Base-by-base conservation (phyloP, 1,139 yeast species). In the Suhomyces taliae region DNA sequence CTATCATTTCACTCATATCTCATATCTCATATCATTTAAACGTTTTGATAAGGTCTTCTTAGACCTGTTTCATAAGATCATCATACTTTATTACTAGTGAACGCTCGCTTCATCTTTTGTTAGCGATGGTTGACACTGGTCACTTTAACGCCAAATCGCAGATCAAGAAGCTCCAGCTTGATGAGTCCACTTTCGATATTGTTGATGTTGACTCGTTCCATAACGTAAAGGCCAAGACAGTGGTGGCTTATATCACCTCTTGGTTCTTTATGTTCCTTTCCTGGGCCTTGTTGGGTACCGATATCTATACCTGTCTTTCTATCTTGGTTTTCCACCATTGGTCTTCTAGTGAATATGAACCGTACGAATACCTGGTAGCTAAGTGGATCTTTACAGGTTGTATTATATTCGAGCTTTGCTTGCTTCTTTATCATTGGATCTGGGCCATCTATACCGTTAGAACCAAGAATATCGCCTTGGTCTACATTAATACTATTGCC, bases 371-470 rank as follows among this genome's bases (percentile, higher is more conserved):
- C 78, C 49, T 81, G 8, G 60, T 71, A 10, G 80, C 95, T 45
- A 83, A 87, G 61, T 87, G 96, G 90, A 72, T 90, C 12, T 90
- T 89, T 62, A 85, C 91, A 8, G 90, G 86, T 1, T 90, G 97
- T 62, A 90, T 90, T 51, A 76, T 90, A n/a, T 79, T 88, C 49
- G 85, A 93, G 26, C 73, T 87, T 46, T 67, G 79, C 7, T 70
- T 87, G 29, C 60, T 86, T 41, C 53, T 82, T 1, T 82, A 82
- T 64, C 87, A 84, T 49, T 72, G 81, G 65, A 55, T 81, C 7
- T 71, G 82, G 67, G 95, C 90, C 1, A 68, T 81, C 29, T 74
- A 77, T 43, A 76, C 85, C 14, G 82, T 75, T 55, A 69, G 78
- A 42, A 81, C 89, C 4, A 71, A 77, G 49, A 85, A 84, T 63